Percentiles rank a stretch among this genome's conserved stretches.
Conservation (phyloP, 2,329 filamentous ascomycete species). For the Alternaria rosae region DNA sequence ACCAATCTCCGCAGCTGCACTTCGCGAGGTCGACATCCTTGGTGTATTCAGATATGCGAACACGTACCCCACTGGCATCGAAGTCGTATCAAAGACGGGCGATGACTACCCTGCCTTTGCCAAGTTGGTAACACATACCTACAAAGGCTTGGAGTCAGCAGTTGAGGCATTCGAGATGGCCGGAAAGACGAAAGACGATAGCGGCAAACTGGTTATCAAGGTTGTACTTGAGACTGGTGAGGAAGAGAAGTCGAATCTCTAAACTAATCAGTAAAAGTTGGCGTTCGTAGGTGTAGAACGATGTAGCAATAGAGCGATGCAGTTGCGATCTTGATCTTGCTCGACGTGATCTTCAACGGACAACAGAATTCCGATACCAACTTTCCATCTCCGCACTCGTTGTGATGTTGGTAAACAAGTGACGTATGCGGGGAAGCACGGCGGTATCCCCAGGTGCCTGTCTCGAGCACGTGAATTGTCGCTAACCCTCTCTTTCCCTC, state of each 20-base stretch:
- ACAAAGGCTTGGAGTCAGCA: constrained; percentile 69
- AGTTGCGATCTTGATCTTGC: not conserved
- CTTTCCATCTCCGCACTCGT: not conserved
- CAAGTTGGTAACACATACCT: constrained; percentile 76
- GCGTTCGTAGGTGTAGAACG: not conserved
- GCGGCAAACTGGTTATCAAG: constrained; percentile 75
- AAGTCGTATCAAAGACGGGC: constrained; percentile 59
- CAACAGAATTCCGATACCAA: no score
- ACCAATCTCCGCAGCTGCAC: constrained; percentile 73
- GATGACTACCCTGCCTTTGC: constrained; percentile 68
- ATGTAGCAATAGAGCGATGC: not conserved
- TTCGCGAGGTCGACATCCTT: constrained; percentile 79
- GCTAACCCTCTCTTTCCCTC: not conserved
- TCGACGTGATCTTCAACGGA: not conserved
- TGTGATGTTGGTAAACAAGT: constrained; percentile 2
- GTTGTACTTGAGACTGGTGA: constrained; percentile 64
- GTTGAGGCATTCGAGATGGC: constrained; percentile 74
- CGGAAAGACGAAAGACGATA: constrained; percentile 70
- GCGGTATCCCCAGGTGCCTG: not conserved
- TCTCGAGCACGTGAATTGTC: not conserved
- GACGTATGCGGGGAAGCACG: constrained; percentile 11
- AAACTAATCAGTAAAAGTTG: not conserved
- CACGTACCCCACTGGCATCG: constrained; percentile 76
- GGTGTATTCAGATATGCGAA: constrained; percentile 81
- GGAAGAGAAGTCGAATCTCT: constrained; percentile 32